These are phyloP conservation scores for Hygrophoropsis aurantiaca DNA, from an alignment of 768 basidiomycete genomes.

Conservation along the genomic window DNA sequence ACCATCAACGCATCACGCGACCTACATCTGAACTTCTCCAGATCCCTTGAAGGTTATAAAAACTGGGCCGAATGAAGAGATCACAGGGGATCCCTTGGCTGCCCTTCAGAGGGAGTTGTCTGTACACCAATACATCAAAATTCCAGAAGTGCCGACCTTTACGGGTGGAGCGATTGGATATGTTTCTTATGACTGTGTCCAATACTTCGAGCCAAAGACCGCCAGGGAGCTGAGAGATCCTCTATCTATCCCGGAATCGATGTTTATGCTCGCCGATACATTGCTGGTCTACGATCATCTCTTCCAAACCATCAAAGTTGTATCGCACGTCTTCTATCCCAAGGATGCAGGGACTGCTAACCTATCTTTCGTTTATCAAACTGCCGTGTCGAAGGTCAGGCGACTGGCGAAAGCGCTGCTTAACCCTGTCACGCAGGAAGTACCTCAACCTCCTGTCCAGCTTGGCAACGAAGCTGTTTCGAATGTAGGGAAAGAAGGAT, in stretches of 20 bases:
- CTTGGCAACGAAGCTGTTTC: slow-evolving; percentile 72
- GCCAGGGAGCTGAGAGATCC: slow-evolving; percentile 72
- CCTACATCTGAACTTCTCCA: slow-evolving; percentile 26
- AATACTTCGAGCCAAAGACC: slow-evolving; percentile 95
- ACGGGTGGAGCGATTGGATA: slow-evolving; percentile 98
- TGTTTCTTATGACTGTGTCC: slow-evolving; percentile 94
- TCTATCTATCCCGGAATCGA: slow-evolving; percentile 87
- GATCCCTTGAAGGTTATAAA: slow-evolving; percentile 93
- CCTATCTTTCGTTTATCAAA: slow-evolving; percentile 84
- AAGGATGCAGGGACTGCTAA: slow-evolving; percentile 63
- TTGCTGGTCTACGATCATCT: slow-evolving; percentile 97
- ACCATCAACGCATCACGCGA: background rate
- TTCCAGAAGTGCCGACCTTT: slow-evolving; percentile 91
- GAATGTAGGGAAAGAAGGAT: slow-evolving; percentile 92
- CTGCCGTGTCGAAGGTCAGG: slow-evolving; percentile 79
- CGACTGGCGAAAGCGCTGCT: slow-evolving; percentile 74
- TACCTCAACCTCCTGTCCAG: slow-evolving; percentile 60
- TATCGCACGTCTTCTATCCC: slow-evolving; percentile 93
- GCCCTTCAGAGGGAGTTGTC: slow-evolving; percentile 84
- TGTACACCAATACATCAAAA: slow-evolving; percentile 85
- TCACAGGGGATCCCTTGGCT: slow-evolving; percentile 83
- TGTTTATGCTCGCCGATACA: slow-evolving; percentile 97
- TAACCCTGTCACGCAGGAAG: slow-evolving; percentile 54
- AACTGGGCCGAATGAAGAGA: slow-evolving; percentile 81
- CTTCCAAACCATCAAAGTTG: slow-evolving; percentile 91